Base-by-base conservation (phyloP, 2,329 filamentous ascomycete genomes). In the Beauveria pseudobassiana region DNA sequence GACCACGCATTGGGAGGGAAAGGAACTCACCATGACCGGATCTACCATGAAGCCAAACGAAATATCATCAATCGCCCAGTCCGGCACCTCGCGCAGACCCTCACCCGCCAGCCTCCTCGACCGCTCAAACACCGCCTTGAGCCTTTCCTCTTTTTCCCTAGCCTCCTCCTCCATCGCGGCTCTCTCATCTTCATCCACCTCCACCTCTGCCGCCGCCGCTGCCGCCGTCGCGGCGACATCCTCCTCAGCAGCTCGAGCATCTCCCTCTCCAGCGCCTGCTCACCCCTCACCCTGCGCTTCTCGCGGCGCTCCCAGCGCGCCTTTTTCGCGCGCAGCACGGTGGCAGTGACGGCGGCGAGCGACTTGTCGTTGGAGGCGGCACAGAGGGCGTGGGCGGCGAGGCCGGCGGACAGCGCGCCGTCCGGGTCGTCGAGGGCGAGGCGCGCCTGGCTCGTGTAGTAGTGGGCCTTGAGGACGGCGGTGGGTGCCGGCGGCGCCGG, bases 371-470 rank as follows among this genome's bases (percentile, higher is more conserved):
- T 82, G 22, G 77, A 80, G 24, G 77, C 76, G 20, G 86, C 78
- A 72, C 89, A 92, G 6, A 88, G 75, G 4, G 83, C 76, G 74
- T 96, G 96, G 9, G 93, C 93, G 43, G 77, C 80, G 26, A 87
- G 77, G 1, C 90, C 91, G 62, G 85, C 85, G 1, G 80, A 75
- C 16, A 96, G 81, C 0, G 93, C 92, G 69, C 88, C 88, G 63
- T 90, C 85, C 42, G 85, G 87, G 62, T 76, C 66, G 26, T 12
- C 14, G 2, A 96, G 80, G 1, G 82, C 82, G n/a, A 96, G 79
- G 66, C 96, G 87, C 0, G 93, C 91, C 74, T 96, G 89, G 3
- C 91, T 87, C 28, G 96, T 83, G 71, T 92, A 90, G 74, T 89
- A 96, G 70, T 86, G 84, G 8, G 90, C 91, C 75, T 98, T 98